Percentiles rank a stretch among this genome's conserved stretches.
Conservation (phyloP, 108 stramenopile species). For the Seminavis robusta region DNA sequence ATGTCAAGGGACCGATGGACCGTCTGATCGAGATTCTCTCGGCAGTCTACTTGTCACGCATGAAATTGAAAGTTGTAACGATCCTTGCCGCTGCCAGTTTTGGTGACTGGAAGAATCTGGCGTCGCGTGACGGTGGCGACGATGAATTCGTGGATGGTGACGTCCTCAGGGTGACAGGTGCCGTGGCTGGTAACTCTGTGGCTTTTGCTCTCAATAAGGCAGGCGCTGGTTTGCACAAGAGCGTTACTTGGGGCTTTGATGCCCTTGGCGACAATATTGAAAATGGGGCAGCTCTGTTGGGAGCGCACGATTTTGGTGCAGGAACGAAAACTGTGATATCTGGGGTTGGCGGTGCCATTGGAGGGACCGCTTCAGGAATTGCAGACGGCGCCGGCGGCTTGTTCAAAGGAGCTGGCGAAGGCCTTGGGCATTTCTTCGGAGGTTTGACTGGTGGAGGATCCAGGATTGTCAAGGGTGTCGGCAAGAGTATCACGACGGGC, state of each 20-base stretch:
- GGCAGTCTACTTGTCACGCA: constrained; percentile 68
- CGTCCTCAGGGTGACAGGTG: constrained; percentile 76
- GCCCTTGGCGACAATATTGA: constrained; percentile 73
- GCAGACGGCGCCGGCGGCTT: constrained; percentile 76
- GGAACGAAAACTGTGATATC: constrained; percentile 84
- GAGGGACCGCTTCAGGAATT: constrained; percentile 76
- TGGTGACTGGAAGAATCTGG: constrained; percentile 82
- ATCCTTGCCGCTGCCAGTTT: constrained; percentile 74
- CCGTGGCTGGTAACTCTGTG: constrained; percentile 73
- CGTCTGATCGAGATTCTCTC: constrained; percentile 66
- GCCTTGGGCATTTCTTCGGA: constrained; percentile 79
- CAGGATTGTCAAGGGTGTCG: constrained; percentile 80
- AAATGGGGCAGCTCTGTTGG: constrained; percentile 60
- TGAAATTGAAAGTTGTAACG: constrained; percentile 77
- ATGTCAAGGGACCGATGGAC: constrained; percentile 77
- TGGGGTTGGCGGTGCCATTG: constrained; percentile 81
- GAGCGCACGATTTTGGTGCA: constrained; percentile 67
- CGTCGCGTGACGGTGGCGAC: constrained; percentile 74
- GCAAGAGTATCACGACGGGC: constrained; percentile 68
- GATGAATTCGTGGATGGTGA: constrained; percentile 87
- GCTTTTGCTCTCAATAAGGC: constrained; percentile 59
- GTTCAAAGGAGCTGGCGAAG: constrained; percentile 78
- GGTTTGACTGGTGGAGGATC: too few relatives aligned
- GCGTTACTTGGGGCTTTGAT: constrained; percentile 46
- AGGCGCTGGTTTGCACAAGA: constrained; percentile 64